Evolutionary conservation across 441 rosid genomes (phyloP).

Genomic region (Eruca vesicaria): DNA sequence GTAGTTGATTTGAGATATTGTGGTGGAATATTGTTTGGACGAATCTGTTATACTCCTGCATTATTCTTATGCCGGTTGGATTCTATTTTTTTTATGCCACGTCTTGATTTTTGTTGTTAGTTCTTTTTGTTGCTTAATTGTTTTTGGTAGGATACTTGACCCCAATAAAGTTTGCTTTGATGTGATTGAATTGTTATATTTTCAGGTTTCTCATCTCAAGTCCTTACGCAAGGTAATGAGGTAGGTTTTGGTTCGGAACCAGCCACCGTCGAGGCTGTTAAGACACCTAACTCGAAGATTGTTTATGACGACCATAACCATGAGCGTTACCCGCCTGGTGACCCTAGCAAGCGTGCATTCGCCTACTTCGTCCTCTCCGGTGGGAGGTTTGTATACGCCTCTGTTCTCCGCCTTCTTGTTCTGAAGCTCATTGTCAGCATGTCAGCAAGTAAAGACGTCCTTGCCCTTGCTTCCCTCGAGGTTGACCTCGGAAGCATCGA

Average conservation of each 20-base stretch:
- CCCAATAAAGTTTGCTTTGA: background rate
- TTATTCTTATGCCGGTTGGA: background rate
- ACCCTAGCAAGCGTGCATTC: conserved; percentile 96
- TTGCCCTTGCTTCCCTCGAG: conserved; percentile 93
- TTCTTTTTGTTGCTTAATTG: background rate
- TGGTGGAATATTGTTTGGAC: background rate
- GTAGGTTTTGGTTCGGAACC: conserved; percentile 58
- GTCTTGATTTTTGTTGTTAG: background rate
- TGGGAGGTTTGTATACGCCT: conserved; percentile 93
- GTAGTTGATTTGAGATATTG: background rate
- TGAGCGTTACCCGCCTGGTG: conserved; percentile 92
- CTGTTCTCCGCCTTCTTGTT: conserved; percentile 76
- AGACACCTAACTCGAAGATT: conserved; percentile 78
- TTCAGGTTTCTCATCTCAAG: conserved; percentile 72
- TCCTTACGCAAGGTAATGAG: conserved; percentile 56
- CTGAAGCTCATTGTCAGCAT: conserved; percentile 90
- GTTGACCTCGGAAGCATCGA: conserved; percentile 88
- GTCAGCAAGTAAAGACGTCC: conserved; percentile 98
- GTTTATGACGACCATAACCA: conserved; percentile 83
- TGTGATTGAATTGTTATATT: background rate
- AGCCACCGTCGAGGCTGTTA: conserved; percentile 72
- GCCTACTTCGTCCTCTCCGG: conserved; percentile 91
- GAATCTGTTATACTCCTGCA: background rate
- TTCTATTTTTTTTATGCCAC: background rate
- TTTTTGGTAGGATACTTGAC: background rate